Base-by-base conservation (phyloP, 441 rosid species). In the Populus hybrid region DNA sequence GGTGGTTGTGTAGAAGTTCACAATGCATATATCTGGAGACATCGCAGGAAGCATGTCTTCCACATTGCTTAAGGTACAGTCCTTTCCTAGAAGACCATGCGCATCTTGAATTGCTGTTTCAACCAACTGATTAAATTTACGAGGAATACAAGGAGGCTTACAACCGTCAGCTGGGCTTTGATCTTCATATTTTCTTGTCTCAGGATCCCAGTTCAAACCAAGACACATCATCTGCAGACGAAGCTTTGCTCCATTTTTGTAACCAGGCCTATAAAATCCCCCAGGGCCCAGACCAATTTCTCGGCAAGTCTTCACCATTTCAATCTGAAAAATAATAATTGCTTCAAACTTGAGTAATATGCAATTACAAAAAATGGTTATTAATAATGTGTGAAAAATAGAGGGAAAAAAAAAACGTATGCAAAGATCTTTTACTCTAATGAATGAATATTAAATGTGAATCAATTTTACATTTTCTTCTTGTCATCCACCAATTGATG, bases 121-220 rank as follows among this genome's bases (percentile, higher is more conserved):
- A 77, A 92, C 95, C 70, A 88, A 46, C 72, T 73, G 72, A 79
- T 21, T 32, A 72, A 94, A 87, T 38, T 84, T 83, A 73, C 8
- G 50, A 19, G 96, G 97, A 76, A 94, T 86, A 38, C 19, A 34
- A 6, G 96, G 96, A 0, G 94, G 90, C 65, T 4, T 71, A 73
- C 85, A 86, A 61, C 75, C 77, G 78, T 94, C 97, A 70, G 46
- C 30, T 0, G 82, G 84, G 64, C 91, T 86, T 63, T 2, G 5
- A 72, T 80, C 87, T 75, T 81, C 90, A 77, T 91, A 94, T 34
- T 23, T 46, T 40, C 86, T 83, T 18, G 89, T 86, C 82, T 91
- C 85, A 67, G 96, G 96, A 79, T 94, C 95, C 97, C 97, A 92
- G 68, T 89, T 89, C 83, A 86, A 87, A 34, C 97, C 97, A 42